phyloP scores from a whole-genome alignment of 176 grass and related monocot genomes.

The barley (Hordeum vulgare) region DNA sequence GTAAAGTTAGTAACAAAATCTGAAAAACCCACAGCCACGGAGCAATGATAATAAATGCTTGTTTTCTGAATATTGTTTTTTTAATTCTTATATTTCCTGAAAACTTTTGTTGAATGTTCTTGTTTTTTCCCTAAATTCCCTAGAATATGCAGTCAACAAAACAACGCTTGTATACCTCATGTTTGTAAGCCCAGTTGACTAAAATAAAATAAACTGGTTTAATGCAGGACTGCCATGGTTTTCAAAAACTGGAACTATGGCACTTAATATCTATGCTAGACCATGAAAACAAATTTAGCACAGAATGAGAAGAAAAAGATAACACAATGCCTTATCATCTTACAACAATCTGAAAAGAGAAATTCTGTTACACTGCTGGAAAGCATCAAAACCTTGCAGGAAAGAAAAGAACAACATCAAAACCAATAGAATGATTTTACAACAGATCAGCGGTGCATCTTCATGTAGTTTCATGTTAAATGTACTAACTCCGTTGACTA shows the following conservation, averaged over 20 bases:
- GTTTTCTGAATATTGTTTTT: neutral
- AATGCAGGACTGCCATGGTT: neutral
- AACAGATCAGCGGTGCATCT: neutral
- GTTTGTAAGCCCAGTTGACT: neutral
- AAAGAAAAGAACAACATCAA: neutral
- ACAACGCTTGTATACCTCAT: neutral
- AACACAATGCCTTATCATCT: neutral
- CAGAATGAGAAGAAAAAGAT: neutral
- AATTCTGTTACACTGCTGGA: neutral
- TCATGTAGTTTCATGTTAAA: slow-evolving; percentile 2
- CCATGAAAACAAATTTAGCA: neutral
- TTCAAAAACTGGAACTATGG: neutral
- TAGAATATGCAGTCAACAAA: neutral
- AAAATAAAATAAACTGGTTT: neutral
- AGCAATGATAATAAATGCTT: too few relatives aligned
- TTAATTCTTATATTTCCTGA: neutral
- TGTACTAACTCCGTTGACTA: slow-evolving; percentile 4
- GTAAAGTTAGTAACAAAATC: too few relatives aligned
- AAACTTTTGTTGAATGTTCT: neutral
- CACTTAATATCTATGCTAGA: neutral
- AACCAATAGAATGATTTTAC: slow-evolving; percentile 23
- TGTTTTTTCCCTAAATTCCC: neutral
- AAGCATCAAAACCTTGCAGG: neutral
- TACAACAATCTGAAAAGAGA: neutral
- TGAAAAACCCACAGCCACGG: too few relatives aligned